Evolutionary conservation across 179 eudicot genomes (phyloP).

Genomic region (Beta lomatogona): DNA sequence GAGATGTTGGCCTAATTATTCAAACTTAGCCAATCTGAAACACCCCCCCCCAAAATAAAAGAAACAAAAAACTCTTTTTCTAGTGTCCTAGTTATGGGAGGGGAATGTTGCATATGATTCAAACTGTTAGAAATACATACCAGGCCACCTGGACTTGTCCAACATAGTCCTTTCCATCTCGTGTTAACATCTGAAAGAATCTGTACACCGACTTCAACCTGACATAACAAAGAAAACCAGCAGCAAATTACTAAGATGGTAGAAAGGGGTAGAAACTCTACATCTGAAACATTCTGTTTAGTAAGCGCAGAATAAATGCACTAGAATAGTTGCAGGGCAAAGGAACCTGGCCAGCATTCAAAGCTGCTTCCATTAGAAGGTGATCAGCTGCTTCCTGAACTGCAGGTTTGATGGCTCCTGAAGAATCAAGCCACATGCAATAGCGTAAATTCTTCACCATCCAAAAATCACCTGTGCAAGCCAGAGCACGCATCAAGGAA

Average conservation of each 20-base stretch:
- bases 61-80: neutral
- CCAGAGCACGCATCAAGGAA: conserved; percentile 71
- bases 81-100: neutral
- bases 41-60: neutral
- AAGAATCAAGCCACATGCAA: conserved; percentile 67
- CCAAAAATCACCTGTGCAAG: conserved; percentile 53
- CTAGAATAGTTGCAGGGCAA: conserved; percentile 7
- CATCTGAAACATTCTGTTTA: neutral
- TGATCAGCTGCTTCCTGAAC: conserved; percentile 65
- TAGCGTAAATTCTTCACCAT: conserved; percentile 51
- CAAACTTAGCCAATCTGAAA: too few species aligned
- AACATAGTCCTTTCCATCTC: conserved; percentile 63
- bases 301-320: neutral
- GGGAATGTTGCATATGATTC: neutral
- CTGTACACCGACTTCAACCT: conserved; percentile 56
- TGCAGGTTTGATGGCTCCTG: conserved; percentile 50
- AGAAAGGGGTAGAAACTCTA: neutral
- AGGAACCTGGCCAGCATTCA: conserved; percentile 64
- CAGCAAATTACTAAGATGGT: neutral
- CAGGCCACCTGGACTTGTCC: conserved; percentile 69
- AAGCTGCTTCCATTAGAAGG: conserved; percentile 74
- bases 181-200: conserved; percentile 46
- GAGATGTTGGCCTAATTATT: too few species aligned
- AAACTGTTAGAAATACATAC: conserved; percentile 32
- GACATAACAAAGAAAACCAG: conserved; percentile 20